Conservation (phyloP, 805 yeast species). For the Candida yuanshanica region DNA sequence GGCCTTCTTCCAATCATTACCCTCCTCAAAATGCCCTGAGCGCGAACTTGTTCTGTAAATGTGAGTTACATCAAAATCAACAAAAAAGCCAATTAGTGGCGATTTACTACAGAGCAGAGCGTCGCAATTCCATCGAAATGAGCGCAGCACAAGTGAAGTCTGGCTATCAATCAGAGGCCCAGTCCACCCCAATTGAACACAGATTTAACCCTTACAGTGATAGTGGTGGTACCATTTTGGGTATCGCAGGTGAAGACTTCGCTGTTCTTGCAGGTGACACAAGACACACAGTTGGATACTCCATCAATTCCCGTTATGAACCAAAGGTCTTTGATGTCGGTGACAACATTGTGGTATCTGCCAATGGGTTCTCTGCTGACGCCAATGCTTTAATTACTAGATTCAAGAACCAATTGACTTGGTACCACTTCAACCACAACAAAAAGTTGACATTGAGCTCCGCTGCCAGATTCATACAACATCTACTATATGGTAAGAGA, state of each 20-base stretch:
- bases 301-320: constrained; percentile 87
- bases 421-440: constrained; percentile 91
- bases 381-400: constrained; percentile 78
- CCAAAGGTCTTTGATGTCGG: constrained; percentile 88
- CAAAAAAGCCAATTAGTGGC: not conserved
- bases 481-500: constrained; percentile 83
- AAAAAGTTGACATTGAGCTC: constrained; percentile 61
- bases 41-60: not conserved
- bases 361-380: constrained; percentile 96
- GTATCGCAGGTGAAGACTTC: constrained; percentile 96
- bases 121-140: not conserved
- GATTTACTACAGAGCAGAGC: not conserved
- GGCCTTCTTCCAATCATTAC: too few relatives aligned
- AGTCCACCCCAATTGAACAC: constrained; percentile 73
- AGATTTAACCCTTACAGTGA: constrained; percentile 90
- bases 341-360: constrained; percentile 79
- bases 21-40: not conserved
- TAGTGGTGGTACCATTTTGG: constrained; percentile 95
- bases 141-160: constrained; percentile 47
- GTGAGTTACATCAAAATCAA: not conserved
- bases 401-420: constrained; percentile 59
- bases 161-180: constrained; percentile 55
- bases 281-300: constrained; percentile 91
- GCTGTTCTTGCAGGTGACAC: constrained; percentile 98
- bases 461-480: constrained; percentile 90